Evolutionary conservation across 1,139 yeast species (phyloP).

Genomic region (Chernovozyma aurita): DNA sequence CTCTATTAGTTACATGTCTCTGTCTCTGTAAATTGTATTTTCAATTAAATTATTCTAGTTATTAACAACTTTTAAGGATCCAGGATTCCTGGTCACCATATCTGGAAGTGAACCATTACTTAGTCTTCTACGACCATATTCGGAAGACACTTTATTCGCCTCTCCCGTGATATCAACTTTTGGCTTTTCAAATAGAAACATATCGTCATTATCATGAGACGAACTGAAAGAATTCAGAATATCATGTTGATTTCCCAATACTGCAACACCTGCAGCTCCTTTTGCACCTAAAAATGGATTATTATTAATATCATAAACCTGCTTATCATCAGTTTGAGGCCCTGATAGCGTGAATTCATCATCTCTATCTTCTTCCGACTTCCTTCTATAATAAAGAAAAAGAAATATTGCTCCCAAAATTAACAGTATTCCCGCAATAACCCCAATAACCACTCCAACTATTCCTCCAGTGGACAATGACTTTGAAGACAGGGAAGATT

Average conservation of each 20-base stretch:
- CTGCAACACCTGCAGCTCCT: constrained; percentile 11
- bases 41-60: constrained; percentile 20
- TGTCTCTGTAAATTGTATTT: no score
- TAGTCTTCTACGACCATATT: constrained; percentile 49
- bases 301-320: constrained; percentile 15
- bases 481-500: constrained; percentile 9
- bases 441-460: constrained; percentile 70
- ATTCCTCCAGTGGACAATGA: constrained; percentile 59
- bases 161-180: constrained; percentile 15
- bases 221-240: constrained; percentile 16
- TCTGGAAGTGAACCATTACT: constrained; percentile 74
- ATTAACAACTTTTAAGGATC: constrained; percentile 45
- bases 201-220: constrained; percentile 23
- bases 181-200: constrained; percentile 18
- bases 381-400: constrained; percentile 36
- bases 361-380: constrained; percentile 33
- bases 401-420: constrained; percentile 35
- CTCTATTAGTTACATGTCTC: not conserved
- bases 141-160: constrained; percentile 20
- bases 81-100: constrained; percentile 44
- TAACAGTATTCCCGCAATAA: constrained; percentile 45
- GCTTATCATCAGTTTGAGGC: constrained; percentile 16
- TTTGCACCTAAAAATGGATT: constrained; percentile 17
- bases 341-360: constrained; percentile 36
- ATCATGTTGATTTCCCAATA: constrained; percentile 10